Evolutionary conservation across 2,329 filamentous ascomycete genomes (phyloP), one percentile per base, ranked within the genome.

Genomic region (Diaporthe helianthi): DNA sequence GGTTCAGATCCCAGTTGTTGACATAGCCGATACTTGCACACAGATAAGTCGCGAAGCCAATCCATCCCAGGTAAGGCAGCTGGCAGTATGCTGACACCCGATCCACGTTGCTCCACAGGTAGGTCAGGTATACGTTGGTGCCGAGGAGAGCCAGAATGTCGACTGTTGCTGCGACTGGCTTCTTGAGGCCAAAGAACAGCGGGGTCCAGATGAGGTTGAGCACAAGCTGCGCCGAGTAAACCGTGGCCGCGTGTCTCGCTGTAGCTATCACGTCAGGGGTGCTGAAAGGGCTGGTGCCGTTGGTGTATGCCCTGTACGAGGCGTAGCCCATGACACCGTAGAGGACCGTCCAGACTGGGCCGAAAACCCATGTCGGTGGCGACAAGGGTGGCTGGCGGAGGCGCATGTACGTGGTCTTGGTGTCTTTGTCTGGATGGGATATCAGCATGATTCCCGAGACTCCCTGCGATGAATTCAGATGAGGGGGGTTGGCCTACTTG

Each of bases 121-220:
- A 92, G 15, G 92, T 86, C 64, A 98, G 80, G 74, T 93, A 94
- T 6, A 85, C 87, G 58, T 93, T 92, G 41, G 91, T 83, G 8
- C 91, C 93, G 1, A 91, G 83, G 9, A 98, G 83, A 0, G 90
- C 85, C 31, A 92, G 80, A 58, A 97, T 90, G 77, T 98, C 93
- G 29, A 86, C 85, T 5, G 93, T 89, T 2, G 94, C 94, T 75
- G 89, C 87, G 65, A 91, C 84, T 0, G 94, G 93, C 22, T 88
- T 87, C 73, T 90, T 90, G 65, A 91, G 77, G n/a, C 87, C 86
- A 78, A 97, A 98, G 86, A 98, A 98, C 13, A 98, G 86, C 13
- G 95, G 95, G 87, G 94, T 98, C 93, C 93, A 98, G 69, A 91
- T 79, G 31, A 97, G 84, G 79, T 98, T 98, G 61, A 98, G 84